Percentiles rank a stretch among this genome's conserved stretches.
These are phyloP conservation scores for Orychophragmus violaceus DNA, from an alignment of 345 rosid genomes.

Conservation along the genomic window DNA sequence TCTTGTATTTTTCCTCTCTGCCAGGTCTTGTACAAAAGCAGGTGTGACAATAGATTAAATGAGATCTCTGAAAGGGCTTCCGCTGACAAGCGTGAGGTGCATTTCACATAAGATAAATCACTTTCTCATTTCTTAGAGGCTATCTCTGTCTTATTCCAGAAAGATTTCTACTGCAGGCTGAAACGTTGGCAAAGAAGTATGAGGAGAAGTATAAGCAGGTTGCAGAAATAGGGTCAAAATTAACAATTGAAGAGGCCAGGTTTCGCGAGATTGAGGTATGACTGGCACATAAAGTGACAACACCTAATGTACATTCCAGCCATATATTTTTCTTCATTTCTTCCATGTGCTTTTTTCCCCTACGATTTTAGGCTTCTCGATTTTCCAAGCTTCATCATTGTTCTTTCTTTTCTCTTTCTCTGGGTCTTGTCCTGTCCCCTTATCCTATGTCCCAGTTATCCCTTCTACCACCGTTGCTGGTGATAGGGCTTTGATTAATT, in stretches of 20 bases:
- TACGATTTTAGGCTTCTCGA: neutral
- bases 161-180: slow-evolving; percentile 55
- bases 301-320: neutral
- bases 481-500: neutral
- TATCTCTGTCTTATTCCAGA: slow-evolving; percentile 10
- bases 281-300: neutral
- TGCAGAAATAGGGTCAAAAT: slow-evolving; percentile 84
- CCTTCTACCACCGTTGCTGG: neutral
- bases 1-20: neutral
- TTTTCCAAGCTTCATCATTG: neutral
- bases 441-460: neutral
- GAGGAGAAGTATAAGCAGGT: slow-evolving; percentile 98
- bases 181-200: slow-evolving; percentile 73
- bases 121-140: slow-evolving; percentile 1
- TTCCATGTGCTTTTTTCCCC: neutral
- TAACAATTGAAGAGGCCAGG: slow-evolving; percentile 87
- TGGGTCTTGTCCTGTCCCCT: neutral
- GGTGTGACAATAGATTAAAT: slow-evolving; percentile 89
- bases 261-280: slow-evolving; percentile 84
- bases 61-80: slow-evolving; percentile 89
- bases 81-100: slow-evolving; percentile 91
- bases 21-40: slow-evolving; percentile 83
- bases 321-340: neutral
- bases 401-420: neutral
- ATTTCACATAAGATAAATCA: neutral